phyloP scores from a whole-genome alignment of 176 grass and related monocot species.

The maize (Zea mays) region Zm-B73-REFERENCE-NAM-5.0 NC_050105.1:138099001-138099500 shows the following conservation, averaged over 20 bases:
- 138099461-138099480: neutral
- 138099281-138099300: too few species aligned
- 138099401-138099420: neutral
- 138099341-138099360: neutral
- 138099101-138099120: conserved; percentile 40
- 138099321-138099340: too few species aligned
- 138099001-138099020: neutral
- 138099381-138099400: conserved; percentile 30
- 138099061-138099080: conserved; percentile 30
- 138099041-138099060: conserved; percentile 17
- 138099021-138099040: conserved; percentile 24
- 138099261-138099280: too few species aligned
- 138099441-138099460: neutral
- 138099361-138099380: neutral
- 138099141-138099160: neutral
- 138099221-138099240: too few species aligned
- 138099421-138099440: conserved; percentile 37
- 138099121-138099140: conserved; percentile 38
- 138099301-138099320: too few species aligned
- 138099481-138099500: conserved; percentile 11
- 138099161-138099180: too few species aligned
- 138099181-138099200: too few species aligned
- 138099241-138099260: too few species aligned
- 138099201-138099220: too few species aligned
- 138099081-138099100: conserved; percentile 23